Evolutionary conservation across 108 stramenopile genomes (phyloP).

Genomic region (Schizochytrium sp.): DNA sequence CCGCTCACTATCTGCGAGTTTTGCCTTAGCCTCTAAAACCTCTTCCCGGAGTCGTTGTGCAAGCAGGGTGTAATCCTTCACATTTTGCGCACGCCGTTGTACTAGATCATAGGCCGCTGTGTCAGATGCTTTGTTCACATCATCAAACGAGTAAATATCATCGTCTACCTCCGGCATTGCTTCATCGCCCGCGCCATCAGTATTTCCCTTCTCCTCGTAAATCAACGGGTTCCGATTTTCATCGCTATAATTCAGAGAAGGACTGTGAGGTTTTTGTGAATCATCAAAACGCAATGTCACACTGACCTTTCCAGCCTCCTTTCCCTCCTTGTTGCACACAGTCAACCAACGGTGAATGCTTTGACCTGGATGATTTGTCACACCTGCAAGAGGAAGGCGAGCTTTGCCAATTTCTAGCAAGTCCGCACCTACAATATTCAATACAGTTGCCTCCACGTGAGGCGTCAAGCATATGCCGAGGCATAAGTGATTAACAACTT

Average conservation of each 20-base stretch:
- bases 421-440: background rate
- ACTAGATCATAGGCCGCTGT: background rate
- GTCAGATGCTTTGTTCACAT: no score
- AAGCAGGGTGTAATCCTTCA: conserved; percentile 20
- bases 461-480: conserved; percentile 25
- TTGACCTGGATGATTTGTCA: conserved; percentile 6
- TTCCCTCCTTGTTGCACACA: background rate
- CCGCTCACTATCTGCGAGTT: conserved; percentile 14
- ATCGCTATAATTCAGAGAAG: background rate
- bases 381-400: background rate
- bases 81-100: background rate
- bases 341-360: background rate
- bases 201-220: no score
- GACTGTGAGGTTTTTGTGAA: background rate
- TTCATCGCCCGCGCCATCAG: background rate
- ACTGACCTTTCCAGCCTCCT: background rate
- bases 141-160: background rate
- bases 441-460: background rate
- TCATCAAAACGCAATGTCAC: conserved; percentile 50
- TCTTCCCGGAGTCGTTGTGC: conserved; percentile 49
- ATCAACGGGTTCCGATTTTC: no score
- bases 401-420: conserved; percentile 15
- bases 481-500: conserved; percentile 12
- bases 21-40: conserved; percentile 34
- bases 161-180: background rate